Conservation (phyloP, 345 rosid species). For the Atalantia buxifolia region DNA sequence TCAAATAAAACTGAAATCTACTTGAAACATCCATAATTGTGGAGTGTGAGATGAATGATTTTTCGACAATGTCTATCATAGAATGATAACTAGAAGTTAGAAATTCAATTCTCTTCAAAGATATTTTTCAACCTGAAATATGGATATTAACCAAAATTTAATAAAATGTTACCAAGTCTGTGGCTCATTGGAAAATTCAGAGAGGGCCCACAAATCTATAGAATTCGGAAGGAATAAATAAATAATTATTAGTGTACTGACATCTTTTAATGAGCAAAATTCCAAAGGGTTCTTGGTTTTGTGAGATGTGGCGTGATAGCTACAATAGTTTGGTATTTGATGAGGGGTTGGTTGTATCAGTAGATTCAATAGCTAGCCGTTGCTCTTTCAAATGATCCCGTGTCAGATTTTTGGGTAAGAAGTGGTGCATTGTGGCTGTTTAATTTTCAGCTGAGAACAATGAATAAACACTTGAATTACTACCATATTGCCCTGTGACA, state of each 20-base stretch:
- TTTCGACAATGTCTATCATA: too few relatives aligned
- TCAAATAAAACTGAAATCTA: too few relatives aligned
- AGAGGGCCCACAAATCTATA: too few relatives aligned
- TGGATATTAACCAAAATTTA: too few relatives aligned
- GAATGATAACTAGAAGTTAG: too few relatives aligned
- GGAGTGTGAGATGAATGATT: too few relatives aligned
- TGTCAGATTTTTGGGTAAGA: constrained; percentile 10
- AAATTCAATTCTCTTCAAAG: neutral
- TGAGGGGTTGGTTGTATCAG: neutral
- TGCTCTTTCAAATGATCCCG: constrained; percentile 18
- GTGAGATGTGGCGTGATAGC: neutral
- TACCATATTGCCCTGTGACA: too few relatives aligned
- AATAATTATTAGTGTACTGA: neutral
- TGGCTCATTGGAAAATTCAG: too few relatives aligned
- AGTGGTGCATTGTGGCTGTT: neutral
- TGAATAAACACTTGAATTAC: too few relatives aligned
- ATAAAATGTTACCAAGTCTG: too few relatives aligned
- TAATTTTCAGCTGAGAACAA: neutral
- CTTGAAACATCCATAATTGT: too few relatives aligned
- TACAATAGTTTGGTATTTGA: neutral
- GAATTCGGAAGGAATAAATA: neutral
- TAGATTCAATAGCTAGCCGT: constrained; percentile 6
- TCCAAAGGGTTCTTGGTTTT: constrained; percentile 7
- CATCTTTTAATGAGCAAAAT: neutral
- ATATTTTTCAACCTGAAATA: too few relatives aligned